Base-by-base conservation (phyloP, 257 asterid species). In the Linderniella brevidens region DNA sequence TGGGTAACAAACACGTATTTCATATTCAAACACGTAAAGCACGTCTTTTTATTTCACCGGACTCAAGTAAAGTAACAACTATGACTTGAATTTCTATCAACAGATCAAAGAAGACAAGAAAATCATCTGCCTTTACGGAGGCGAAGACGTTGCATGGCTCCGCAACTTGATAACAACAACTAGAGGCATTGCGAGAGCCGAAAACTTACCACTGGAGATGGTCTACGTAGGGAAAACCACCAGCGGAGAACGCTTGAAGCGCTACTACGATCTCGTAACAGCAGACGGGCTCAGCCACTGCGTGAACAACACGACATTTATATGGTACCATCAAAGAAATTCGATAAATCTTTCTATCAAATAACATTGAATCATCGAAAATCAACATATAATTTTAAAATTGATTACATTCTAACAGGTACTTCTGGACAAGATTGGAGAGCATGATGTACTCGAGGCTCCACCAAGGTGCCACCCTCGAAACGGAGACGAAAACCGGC, bases 381-480 rank as follows among this genome's bases (percentile, higher is more conserved):
- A 25, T 25, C 3, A 25, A 25, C 32, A 25, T 25, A 25, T 6
- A 25, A 25, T 25, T 25, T 25, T 25, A 6, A 3, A 25, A 25
- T 6, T n/a, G n/a, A n/a, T n/a, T n/a, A n/a, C n/a, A n/a, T 25
- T 25, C 32, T 25, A 25, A 25, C 6, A 25, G 90, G 94, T 76
- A 54, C 68, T 86, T 86, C 29, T 86, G 96, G 94, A 69, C 75
- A 0, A 61, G 96, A 8, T 45, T 86, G 1, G 86, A 74, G 20
- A 82, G 96, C 90, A 86, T 86, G 94, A 57, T 82, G 50, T 60
- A 76, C 70, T 82, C 94, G 0, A 82, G 79, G 68, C 48, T 69
- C 43, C 75, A 68, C 11, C 78, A 65, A 0, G 79, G 86, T 0
- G 68, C 70, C 9, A 77, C 53, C 4, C 37, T 63, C 8, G 54